Base-by-base conservation (phyloP, 768 basidiomycete genomes). In the Pleurotus citrinopileatus region DNA sequence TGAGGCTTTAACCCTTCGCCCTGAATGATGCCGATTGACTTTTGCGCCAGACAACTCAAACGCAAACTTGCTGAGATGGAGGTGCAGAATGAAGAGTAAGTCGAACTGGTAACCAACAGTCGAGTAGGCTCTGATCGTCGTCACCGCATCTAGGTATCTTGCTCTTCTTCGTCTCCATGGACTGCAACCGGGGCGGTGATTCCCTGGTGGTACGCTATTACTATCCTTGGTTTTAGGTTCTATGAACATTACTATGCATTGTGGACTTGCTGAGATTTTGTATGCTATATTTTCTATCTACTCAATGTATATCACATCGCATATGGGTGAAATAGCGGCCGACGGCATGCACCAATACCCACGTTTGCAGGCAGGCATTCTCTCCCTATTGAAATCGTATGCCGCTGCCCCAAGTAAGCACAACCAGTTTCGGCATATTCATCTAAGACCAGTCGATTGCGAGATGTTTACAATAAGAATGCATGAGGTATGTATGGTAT, bases 61-160 rank as follows among this genome's bases (percentile, higher is more conserved):
- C 80, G 83, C 56, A 82, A 78, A 56, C 63, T 94, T 48, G 78
- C 82, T 37, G 88, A 91, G 66, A 65, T 78, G 28, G 87, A 92
- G 67, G 70, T 84, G 60, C 86, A 93, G 67, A 81, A 82, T 55
- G 87, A 91, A 67, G 88, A 93, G 90, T 94, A 65, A 61, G 87
- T 77, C 27, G 27, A 47, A 36, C 54, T 8, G 25, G 20, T 22
- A 19, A 9, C 19, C 15, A 12, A 20, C 12, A 26, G 10, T 26
- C 12, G 7, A 12, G 29, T 6, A 40, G 29, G 38, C 19, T 40
- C 27, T 12, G 13, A 47, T 47, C 27, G 15, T 52, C 53, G 61
- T 34, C 40, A 28, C 32, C 53, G 46, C 37, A 57, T 52, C 28
- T 53, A 91, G 89, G 65, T 91, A 88, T 86, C 81, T 78, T 48